Base-by-base conservation (phyloP, 805 yeast genomes). In the Barnettozyma sucrosica region DNA sequence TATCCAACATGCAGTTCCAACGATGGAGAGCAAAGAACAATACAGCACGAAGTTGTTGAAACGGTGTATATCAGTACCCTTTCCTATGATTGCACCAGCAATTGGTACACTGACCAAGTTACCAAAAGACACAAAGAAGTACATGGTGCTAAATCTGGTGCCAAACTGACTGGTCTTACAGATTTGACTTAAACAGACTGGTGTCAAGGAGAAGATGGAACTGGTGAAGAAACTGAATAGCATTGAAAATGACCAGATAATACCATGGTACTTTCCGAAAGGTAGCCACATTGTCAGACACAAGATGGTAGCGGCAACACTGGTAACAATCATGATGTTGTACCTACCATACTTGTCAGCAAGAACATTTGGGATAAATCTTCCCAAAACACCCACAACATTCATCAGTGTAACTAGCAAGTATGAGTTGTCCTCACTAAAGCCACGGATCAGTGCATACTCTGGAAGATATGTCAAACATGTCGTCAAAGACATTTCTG, bases 81-180 rank as follows among this genome's bases (percentile, higher is more conserved):
- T 23, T 28, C 72, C 74, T 44, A 75, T 72, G 28, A 76, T 65
- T 1, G 74, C 75, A 40, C 80, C 74, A 0, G 79, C 72, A 18
- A 72, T 64, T 3, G 81, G 81, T 26, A 77, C 66, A 28, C 73
- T 67, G 1, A 72, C 65, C 41, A 77, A 63, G 36, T 70, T 69
- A 13, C 73, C 76, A 55, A 79, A 70, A 1, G 85, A 72, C 7
- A 77, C 83, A 55, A 79, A 66, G 36, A 77, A 76, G 58, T 80
- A 81, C 63, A 79, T 72, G 7, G 80, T 74, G 3, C 80, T 74
- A 53, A 75, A 76, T 23, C 77, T 68, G 54, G 67, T 70, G 20
- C 82, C 82, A 59, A 75, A 76, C 46, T 67, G 70, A 40, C 74
- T 74, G 7, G 74, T 71, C 41, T 72, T 72, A 23, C 80, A 75